Conservation (phyloP, 2,329 filamentous ascomycete genomes). For the Calonectria fujianensis region DNA sequence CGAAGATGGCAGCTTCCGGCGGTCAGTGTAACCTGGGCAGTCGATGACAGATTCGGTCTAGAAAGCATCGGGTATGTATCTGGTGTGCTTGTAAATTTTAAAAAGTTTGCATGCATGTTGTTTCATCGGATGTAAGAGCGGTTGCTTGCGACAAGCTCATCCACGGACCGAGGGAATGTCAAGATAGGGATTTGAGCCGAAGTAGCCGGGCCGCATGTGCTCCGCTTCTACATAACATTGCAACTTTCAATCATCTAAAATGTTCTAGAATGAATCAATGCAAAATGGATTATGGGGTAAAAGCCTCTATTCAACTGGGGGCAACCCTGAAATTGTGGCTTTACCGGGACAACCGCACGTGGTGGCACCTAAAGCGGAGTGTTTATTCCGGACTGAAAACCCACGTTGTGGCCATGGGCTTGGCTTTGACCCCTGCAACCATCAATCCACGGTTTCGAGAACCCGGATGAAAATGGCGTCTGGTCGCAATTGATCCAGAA, state of each 20-base stretch:
- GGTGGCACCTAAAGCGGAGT: background rate
- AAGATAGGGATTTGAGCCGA: background rate
- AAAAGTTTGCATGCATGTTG: background rate
- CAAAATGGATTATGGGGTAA: background rate
- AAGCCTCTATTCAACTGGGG: background rate
- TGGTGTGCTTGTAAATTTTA: background rate
- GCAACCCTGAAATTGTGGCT: background rate
- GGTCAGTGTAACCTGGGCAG: background rate
- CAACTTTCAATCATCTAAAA: background rate
- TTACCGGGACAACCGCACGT: background rate
- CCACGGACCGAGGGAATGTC: background rate
- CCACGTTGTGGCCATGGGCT: background rate
- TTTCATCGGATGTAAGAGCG: background rate
- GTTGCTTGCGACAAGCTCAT: background rate
- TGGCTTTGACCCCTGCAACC: background rate
- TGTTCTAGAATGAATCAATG: background rate
- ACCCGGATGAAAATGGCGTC: background rate
- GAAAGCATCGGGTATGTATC: background rate
- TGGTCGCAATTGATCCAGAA: background rate
- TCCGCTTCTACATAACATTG: background rate
- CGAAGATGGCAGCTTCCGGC: background rate
- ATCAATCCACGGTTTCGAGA: background rate
- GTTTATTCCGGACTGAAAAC: background rate
- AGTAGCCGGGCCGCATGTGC: background rate
- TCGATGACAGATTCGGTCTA: background rate